phyloP scores from a whole-genome alignment of 177 flowering plant genomes.

The Vitis hybrid region DNA sequence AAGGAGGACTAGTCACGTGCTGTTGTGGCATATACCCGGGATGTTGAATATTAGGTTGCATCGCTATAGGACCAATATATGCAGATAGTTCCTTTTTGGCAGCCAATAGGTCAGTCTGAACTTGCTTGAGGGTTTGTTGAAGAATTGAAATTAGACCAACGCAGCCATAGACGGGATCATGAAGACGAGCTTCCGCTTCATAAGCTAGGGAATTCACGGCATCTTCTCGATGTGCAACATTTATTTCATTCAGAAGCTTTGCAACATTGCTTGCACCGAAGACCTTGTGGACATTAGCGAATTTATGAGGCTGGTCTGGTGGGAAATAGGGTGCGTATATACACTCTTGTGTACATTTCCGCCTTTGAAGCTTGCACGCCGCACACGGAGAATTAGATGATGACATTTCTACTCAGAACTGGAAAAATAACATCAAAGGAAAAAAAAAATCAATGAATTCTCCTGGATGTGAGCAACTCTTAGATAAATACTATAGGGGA shows the following conservation, averaged over 20 bases:
- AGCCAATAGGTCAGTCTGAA: constrained; percentile 17
- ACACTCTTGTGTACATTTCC: constrained; percentile 25
- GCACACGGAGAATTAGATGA: constrained; percentile 32
- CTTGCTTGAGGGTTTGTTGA: constrained; percentile 16
- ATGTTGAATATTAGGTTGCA: no score
- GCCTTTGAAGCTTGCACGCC: constrained; percentile 27
- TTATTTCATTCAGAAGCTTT: constrained; percentile 19
- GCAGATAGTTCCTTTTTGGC: constrained; percentile 24
- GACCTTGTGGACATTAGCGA: no score
- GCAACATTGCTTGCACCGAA: constrained; percentile 29
- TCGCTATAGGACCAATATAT: constrained; percentile 12
- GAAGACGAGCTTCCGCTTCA: no score
- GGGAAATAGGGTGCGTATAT: constrained; percentile 20
- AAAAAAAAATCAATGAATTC: no score
- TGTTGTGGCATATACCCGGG: constrained; percentile 10
- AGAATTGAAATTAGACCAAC: constrained; percentile 16
- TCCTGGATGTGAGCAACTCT: no score
- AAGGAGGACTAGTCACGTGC: not conserved
- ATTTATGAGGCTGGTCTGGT: no score
- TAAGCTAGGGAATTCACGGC: constrained; percentile 4
- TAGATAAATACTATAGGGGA: no score
- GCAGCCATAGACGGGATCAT: no score
- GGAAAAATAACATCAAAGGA: no score
- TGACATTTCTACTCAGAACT: not conserved
- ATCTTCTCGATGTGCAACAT: constrained; percentile 17